Evolutionary conservation across 2,329 filamentous ascomycete species (phyloP).

Genomic region (Pseudogymnoascus sp.): DNA sequence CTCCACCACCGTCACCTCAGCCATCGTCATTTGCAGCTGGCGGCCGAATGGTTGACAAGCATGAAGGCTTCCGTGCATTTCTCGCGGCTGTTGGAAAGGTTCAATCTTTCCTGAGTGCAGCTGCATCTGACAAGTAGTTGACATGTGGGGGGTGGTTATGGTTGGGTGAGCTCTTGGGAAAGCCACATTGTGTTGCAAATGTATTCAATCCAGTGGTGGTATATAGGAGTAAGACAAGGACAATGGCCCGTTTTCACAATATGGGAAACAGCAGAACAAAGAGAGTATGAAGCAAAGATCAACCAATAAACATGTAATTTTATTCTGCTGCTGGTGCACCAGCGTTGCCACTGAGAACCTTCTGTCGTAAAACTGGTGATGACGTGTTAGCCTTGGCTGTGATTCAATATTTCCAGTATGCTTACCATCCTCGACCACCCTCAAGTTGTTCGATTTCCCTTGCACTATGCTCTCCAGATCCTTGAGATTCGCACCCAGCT

Average conservation of each 20-base stretch:
- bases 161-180: not conserved
- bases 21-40: not conserved
- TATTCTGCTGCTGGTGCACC: conserved; percentile 27
- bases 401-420: conserved; percentile 11
- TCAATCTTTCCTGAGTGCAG: conserved; percentile 10
- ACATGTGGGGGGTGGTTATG: not conserved
- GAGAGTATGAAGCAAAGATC: not conserved
- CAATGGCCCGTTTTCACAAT: not conserved
- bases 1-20: not conserved
- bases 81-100: conserved; percentile 18
- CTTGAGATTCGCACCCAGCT: conserved; percentile 55
- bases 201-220: conserved; percentile 3
- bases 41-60: conserved; percentile 6
- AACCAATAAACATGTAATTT: conserved; percentile 8
- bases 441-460: conserved; percentile 75
- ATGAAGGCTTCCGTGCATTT: conserved; percentile 18
- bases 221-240: conserved; percentile 7
- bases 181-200: not conserved
- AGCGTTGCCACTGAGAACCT: conserved; percentile 40
- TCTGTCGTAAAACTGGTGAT: conserved; percentile 41
- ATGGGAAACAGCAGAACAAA: not conserved
- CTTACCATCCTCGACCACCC: conserved; percentile 81
- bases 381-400: conserved; percentile 18
- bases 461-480: conserved; percentile 63
- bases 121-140: not conserved